Evolutionary conservation across 306 rosid species (phyloP).

Genomic region (Acacia crassicarpa): DNA sequence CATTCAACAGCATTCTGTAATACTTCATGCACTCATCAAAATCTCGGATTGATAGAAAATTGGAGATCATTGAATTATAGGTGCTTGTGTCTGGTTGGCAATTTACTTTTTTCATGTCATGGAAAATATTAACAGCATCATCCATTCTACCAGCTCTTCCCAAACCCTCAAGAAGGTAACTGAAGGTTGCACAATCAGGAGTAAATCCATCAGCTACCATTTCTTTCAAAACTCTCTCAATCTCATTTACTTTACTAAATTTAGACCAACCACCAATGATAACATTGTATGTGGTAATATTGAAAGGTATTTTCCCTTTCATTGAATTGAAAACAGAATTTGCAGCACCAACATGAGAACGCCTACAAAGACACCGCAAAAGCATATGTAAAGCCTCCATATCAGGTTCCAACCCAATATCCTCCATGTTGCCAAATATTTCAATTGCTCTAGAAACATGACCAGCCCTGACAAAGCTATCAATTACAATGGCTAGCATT

Average conservation of each 20-base stretch:
- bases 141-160: conserved; percentile 71
- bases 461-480: conserved; percentile 68
- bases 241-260: conserved; percentile 58
- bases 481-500: conserved; percentile 57
- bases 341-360: conserved; percentile 69
- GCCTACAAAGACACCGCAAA: conserved; percentile 56
- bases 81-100: conserved; percentile 41
- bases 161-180: conserved; percentile 62
- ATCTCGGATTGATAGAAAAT: conserved; percentile 54
- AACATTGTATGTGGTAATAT: conserved; percentile 50
- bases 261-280: conserved; percentile 74
- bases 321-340: conserved; percentile 53
- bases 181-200: conserved; percentile 56
- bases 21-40: conserved; percentile 56
- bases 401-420: conserved; percentile 53
- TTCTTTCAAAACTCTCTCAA: conserved; percentile 56
- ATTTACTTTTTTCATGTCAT: conserved; percentile 51
- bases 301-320: conserved; percentile 58
- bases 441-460: conserved; percentile 65
- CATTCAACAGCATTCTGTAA: conserved; percentile 56
- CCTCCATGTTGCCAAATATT: conserved; percentile 52
- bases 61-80: conserved; percentile 76
- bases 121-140: conserved; percentile 60
- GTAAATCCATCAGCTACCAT: conserved; percentile 60
- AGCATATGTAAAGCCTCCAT: conserved; percentile 63